Evolutionary conservation across 345 rosid genomes (phyloP), one percentile per base, ranked within the genome.

Genomic region (Eucalyptus cladocalyx): DNA sequence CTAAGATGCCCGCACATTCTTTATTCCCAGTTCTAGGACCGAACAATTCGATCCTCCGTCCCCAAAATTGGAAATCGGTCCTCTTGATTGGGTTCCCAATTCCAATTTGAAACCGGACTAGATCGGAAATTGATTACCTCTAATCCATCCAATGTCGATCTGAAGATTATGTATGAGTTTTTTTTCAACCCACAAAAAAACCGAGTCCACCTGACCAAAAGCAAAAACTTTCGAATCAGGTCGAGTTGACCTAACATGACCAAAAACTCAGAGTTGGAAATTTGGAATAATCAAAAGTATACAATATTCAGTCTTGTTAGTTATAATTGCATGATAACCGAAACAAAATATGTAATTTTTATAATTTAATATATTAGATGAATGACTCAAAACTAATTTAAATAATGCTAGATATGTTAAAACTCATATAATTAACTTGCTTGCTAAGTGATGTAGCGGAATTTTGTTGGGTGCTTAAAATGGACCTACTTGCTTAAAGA

Each of bases 121-220:
- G 11, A 53, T 53, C 2, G 0, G 2, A 53, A 53, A 53, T 0
- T 4, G 0, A 7, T 21, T 53, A 19, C 58, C 58, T 21, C 26
- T 21, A 19, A 76, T 40, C 83, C 28, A 43, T 23, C 83, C 23
- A 40, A 76, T 11, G 2, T 40, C 1, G 0, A 28, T 76, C 1
- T 11, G 9, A 76, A 21, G 45, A 11, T 11, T 76, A 76, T 16
- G 5, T 40, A 11, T 11, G 85, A 10, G 21, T 21, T 21, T 21
- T 56, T 42, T 40, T 76, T 21, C 47, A 40, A 21, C 45, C 47
- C 83, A 21, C 9, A 6, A 76, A 21, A 76, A 76, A 76, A 76
- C 3, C 2, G 9, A 76, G 85, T 40, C 30, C 85, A 40, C 16
- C 5, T 2, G 2, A 37, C 8, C 1, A 3, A 2, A 26, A 76